phyloP scores from a whole-genome alignment of 345 rosid genomes.

The Syzygium oleosum region DNA sequence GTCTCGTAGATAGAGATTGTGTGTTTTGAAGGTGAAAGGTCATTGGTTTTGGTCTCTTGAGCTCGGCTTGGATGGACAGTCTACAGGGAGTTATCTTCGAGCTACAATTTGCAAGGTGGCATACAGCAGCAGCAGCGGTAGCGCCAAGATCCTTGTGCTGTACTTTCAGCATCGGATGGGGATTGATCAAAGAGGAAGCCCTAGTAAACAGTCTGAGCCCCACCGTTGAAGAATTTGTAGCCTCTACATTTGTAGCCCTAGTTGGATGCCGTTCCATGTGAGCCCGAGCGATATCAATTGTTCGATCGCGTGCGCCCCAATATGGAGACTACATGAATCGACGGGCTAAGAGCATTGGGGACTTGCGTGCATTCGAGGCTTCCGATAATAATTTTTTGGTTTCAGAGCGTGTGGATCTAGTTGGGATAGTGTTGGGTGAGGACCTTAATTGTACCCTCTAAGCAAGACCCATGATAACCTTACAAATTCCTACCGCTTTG shows the following conservation, averaged over 20 bases:
- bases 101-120: conserved; percentile 5
- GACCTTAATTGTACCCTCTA: not conserved
- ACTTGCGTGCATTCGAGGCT: not conserved
- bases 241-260: not conserved
- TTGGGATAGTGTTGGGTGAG: not conserved
- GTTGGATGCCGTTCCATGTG: not conserved
- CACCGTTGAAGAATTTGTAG: not conserved
- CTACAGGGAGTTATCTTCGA: not conserved
- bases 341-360: too few relatives aligned
- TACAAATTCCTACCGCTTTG: not conserved
- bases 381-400: not conserved
- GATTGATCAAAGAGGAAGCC: not conserved
- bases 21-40: conserved; percentile 9
- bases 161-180: conserved; percentile 11
- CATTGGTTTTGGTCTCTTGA: not conserved
- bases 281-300: not conserved
- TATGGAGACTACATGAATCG: not conserved
- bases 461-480: not conserved
- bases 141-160: not conserved
- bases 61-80: not conserved
- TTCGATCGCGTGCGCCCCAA: not conserved
- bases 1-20: not conserved
- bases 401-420: not conserved
- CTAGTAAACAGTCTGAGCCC: not conserved
- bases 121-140: not conserved